These are phyloP conservation scores for Dendrocalamus latiflorus DNA, from an alignment of 202 grass and related monocot species.

Conservation along the genomic window DNA sequence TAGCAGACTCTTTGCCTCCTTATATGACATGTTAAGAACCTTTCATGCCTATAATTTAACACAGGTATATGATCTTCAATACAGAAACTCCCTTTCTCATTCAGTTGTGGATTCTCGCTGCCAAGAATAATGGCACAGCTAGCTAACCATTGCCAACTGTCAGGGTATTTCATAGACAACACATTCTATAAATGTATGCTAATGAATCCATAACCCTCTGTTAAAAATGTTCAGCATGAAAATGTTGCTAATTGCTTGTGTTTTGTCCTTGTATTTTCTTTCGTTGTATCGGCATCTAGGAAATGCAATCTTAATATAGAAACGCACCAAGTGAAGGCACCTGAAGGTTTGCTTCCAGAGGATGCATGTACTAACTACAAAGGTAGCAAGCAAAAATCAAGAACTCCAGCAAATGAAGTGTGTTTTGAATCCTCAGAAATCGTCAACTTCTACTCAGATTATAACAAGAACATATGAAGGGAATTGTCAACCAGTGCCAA, in stretches of 20 bases:
- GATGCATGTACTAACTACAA: slow-evolving; percentile 9
- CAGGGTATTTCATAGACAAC: background rate
- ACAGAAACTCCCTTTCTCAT: background rate
- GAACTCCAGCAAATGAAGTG: slow-evolving; percentile 4
- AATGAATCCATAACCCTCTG: background rate
- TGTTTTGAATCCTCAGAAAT: background rate
- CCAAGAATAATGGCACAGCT: background rate
- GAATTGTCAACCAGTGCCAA: background rate
- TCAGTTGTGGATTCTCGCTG: background rate
- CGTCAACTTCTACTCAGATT: background rate
- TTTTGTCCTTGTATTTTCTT: background rate
- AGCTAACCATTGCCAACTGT: background rate
- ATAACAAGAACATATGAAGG: background rate
- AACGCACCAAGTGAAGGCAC: background rate
- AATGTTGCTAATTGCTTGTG: background rate
- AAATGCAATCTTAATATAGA: background rate
- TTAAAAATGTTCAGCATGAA: background rate
- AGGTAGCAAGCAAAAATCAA: slow-evolving; percentile 5
- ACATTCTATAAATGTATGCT: background rate
- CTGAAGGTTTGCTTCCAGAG: background rate
- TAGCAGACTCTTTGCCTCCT: background rate
- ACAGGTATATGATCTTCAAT: background rate
- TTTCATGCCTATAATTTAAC: slow-evolving; percentile 4
- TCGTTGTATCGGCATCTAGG: background rate
- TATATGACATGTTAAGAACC: background rate